Conservation (phyloP, 441 rosid genomes). For the Croton setiger region DNA sequence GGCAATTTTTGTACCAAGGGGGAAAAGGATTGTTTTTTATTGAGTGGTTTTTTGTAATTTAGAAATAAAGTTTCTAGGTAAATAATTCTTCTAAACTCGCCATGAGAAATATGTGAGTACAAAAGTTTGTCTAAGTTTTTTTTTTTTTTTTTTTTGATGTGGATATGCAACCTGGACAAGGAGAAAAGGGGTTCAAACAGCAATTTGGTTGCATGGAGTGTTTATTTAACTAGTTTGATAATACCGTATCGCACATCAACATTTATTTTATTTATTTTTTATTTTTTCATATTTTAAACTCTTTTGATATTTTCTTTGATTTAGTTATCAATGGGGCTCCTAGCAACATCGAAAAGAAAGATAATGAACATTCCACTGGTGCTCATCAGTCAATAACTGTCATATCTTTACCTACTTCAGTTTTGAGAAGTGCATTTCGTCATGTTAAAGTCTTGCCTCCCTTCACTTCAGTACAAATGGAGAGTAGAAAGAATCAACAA, state of each 20-base stretch:
- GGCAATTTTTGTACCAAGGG: background rate
- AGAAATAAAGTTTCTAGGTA: background rate
- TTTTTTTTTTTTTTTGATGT: no score
- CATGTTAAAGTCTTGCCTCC: constrained; percentile 45
- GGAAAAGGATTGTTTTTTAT: background rate
- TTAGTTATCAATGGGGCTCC: constrained; percentile 40
- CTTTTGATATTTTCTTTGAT: constrained; percentile 22
- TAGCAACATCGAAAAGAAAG: constrained; percentile 28
- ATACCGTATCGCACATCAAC: background rate
- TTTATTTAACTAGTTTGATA: background rate
- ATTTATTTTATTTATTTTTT: constrained; percentile 16
- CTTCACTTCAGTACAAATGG: constrained; percentile 25
- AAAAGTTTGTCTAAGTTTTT: background rate
- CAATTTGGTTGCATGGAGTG: background rate
- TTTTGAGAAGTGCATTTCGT: constrained; percentile 53
- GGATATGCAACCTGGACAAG: background rate
- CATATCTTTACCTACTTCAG: constrained; percentile 37
- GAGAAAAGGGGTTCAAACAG: background rate
- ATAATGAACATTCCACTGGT: constrained; percentile 22
- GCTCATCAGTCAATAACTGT: constrained; percentile 20
- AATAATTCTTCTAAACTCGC: background rate
- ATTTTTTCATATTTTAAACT: constrained; percentile 8
- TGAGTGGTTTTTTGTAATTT: background rate
- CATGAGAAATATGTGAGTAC: background rate
- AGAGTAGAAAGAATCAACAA: constrained; percentile 26